Percentiles rank a stretch among this genome's conserved stretches.
Conservation (phyloP, 1,139 yeast genomes). For the Yamadazyma triangularis region DNA sequence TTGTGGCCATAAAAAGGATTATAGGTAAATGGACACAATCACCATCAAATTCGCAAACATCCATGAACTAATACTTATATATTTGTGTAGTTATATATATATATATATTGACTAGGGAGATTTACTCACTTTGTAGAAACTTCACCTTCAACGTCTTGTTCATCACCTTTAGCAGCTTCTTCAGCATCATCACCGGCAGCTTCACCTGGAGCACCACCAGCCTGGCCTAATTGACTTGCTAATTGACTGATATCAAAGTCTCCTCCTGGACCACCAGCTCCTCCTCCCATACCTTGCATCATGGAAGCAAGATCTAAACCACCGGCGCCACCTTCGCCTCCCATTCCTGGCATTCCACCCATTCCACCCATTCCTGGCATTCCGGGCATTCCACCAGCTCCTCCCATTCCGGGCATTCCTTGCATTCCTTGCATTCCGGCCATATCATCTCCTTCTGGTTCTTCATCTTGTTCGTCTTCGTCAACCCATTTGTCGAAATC, state of each 20-base stretch:
- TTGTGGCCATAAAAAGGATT: not conserved
- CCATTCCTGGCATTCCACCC: constrained; percentile 21
- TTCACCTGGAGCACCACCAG: constrained; percentile 33
- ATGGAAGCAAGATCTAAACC: constrained; percentile 19
- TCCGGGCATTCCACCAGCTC: constrained; percentile 25
- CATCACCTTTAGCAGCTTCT: constrained; percentile 26
- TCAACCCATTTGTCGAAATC: constrained; percentile 98
- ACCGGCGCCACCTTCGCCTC: constrained; percentile 19
- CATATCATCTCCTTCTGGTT: constrained; percentile 41
- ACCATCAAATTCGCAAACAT: too few relatives aligned
- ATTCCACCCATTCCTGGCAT: constrained; percentile 25
- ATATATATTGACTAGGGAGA: too few relatives aligned
- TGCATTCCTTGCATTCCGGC: constrained; percentile 25
- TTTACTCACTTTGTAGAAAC: too few relatives aligned
- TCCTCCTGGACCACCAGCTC: constrained; percentile 30
- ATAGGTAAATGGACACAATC: not conserved
- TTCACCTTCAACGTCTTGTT: constrained; percentile 25
- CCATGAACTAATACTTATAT: too few relatives aligned
- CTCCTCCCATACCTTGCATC: constrained; percentile 29
- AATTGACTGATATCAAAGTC: constrained; percentile 34
- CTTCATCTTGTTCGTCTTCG: constrained; percentile 85
- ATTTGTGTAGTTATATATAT: too few relatives aligned
- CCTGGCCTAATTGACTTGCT: constrained; percentile 44
- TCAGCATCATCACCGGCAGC: constrained; percentile 33
- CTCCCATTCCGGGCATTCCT: constrained; percentile 17